Percentiles rank a stretch among this genome's conserved stretches.
phyloP scores from a whole-genome alignment of 495 filamentous ascomycete genomes.

The Astrothelium macrocarpum region DNA sequence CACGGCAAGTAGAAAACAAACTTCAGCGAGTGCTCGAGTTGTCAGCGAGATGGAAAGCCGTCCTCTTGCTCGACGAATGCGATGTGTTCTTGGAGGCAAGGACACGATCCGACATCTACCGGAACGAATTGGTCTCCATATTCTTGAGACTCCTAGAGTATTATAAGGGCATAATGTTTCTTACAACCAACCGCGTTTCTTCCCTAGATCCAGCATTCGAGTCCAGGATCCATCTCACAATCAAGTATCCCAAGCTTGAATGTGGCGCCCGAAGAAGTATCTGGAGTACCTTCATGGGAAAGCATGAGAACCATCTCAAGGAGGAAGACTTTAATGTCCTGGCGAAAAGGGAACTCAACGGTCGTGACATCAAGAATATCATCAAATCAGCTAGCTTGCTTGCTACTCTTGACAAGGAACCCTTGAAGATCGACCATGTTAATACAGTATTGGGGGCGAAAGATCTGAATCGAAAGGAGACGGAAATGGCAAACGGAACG shows the following conservation, averaged over 20 bases:
- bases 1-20: conserved; percentile 33
- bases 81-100: conserved; percentile 11
- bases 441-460: neutral
- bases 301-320: neutral
- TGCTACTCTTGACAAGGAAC: neutral
- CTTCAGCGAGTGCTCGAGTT: conserved; percentile 40
- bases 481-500: no score
- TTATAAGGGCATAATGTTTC: conserved; percentile 47
- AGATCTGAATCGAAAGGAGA: neutral
- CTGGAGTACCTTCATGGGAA: neutral
- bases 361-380: conserved; percentile 12
- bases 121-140: conserved; percentile 29
- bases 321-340: neutral
- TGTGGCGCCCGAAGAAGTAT: neutral
- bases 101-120: neutral
- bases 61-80: conserved; percentile 11
- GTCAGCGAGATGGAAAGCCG: neutral
- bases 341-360: neutral
- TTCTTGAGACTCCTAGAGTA: conserved; percentile 51
- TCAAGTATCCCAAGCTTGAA: conserved; percentile 32
- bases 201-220: conserved; percentile 38
- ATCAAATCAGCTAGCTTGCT: neutral
- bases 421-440: neutral
- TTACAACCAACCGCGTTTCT: conserved; percentile 48
- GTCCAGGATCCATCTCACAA: conserved; percentile 36